Evolutionary conservation across 441 rosid species (phyloP), one percentile per base, ranked within the genome.

Genomic region (Lepidium campestre): DNA sequence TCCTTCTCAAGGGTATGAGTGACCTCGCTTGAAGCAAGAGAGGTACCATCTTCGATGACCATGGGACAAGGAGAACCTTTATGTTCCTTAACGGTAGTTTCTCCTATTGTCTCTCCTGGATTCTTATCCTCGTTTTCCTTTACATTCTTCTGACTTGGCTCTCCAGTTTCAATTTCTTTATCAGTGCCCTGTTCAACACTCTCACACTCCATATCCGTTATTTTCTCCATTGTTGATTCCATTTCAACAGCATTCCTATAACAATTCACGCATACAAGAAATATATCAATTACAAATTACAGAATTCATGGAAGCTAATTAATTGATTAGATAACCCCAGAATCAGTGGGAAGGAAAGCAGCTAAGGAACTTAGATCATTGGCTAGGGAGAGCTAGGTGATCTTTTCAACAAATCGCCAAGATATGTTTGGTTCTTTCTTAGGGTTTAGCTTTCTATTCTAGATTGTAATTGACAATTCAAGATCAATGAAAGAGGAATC

Each of bases 111-210:
- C 61, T 50, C 70, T 46, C 34, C 74, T n/a, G 70, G 67, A 32
- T 44, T 71, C 42, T 35, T 67, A 60, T 45, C 14, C 37, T 67
- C 68, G 3, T 55, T 63, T 68, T 62, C 56, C 36, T 40, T 41
- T 18, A 57, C 73, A 54, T 20, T 31, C 46, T n/a, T 53, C 31
- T 47, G 69, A 49, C 18, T 68, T 57, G 35, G 37, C 17, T 73
- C 78, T 59, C 61, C 79, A 41, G 60, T 75, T 61, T 69, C 82
- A 37, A 57, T 62, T 62, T 75, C 79, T 68, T 68, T 40, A 23
- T 31, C 10, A 0, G 45, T 46, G 22, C 39, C 25, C 22, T 37
- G 58, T 39, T 60, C 63, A 55, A 54, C 53, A 37, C 36, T 54
- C 63, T 45, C 64, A 54, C 32, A 53, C 68, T 47, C 53, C 57